A percentile compares a stretch with the other conserved stretches of the same genome.
phyloP scores from a whole-genome alignment of 129 eudicot genomes.

The Helichrysum umbraculigerum region DNA sequence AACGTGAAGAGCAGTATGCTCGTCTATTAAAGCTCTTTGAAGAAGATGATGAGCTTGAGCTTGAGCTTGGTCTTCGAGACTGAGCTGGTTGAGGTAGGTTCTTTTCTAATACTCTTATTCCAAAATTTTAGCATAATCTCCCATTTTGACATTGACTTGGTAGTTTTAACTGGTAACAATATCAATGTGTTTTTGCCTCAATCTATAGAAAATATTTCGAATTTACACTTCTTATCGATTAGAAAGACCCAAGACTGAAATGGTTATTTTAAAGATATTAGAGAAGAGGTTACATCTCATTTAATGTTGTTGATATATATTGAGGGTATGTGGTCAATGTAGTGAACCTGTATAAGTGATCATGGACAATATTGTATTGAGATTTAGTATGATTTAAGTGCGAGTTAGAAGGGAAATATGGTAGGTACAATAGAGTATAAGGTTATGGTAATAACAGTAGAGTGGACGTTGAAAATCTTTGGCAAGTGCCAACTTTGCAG shows the following conservation, averaged over 20 bases:
- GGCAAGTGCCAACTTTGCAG: not conserved
- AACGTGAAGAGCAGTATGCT: constrained; percentile 94
- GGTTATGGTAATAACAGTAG: not conserved
- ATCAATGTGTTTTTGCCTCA: not conserved
- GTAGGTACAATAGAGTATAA: not conserved
- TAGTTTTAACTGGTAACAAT: not conserved
- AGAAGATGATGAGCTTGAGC: constrained; percentile 96
- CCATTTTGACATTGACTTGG: not conserved
- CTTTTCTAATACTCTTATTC: not conserved
- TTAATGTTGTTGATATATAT: not conserved
- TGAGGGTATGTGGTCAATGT: not conserved
- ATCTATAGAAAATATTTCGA: not conserved
- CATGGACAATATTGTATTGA: not conserved
- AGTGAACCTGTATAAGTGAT: not conserved
- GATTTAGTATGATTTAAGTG: not conserved
- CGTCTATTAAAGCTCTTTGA: constrained; percentile 89
- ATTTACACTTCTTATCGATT: not conserved
- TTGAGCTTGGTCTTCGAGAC: constrained; percentile 93
- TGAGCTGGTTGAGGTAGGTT: constrained; percentile 53
- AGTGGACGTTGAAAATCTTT: not conserved
- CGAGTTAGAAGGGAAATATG: not conserved
- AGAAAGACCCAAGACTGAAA: not conserved
- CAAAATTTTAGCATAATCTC: not conserved
- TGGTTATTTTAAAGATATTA: not conserved
- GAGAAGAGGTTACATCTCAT: not conserved